Conservation (phyloP, 1,284 basidiomycete genomes). For the Cystobasidium sp. region DNA sequence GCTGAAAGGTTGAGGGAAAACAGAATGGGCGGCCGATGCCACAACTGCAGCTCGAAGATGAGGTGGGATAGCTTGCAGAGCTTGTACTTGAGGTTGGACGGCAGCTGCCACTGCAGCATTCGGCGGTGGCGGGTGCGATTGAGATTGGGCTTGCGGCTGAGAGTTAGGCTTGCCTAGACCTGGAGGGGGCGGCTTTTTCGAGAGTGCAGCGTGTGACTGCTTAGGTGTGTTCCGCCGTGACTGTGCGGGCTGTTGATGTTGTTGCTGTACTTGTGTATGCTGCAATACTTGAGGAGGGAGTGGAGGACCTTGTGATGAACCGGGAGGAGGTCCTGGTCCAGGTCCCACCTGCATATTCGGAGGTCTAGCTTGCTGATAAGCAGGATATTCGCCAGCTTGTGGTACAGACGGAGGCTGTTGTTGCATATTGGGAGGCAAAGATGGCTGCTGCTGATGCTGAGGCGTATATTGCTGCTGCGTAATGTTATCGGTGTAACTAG, state of each 20-base stretch:
- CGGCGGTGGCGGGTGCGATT: not conserved
- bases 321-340: not conserved
- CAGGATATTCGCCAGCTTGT: not conserved
- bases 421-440: slow-evolving; percentile 4
- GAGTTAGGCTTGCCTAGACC: not conserved
- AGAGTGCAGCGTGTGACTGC: not conserved
- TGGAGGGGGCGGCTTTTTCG: slow-evolving; percentile 1
- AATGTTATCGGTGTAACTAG: not conserved
- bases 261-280: slow-evolving; percentile 9
- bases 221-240: slow-evolving; percentile 5
- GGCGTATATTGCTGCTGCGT: not conserved
- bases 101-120: slow-evolving; percentile 19
- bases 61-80: slow-evolving; percentile 10
- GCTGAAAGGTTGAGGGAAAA: slow-evolving; percentile 33
- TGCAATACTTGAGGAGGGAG: not conserved
- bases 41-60: slow-evolving; percentile 5
- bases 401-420: slow-evolving; percentile 10
- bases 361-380: slow-evolving; percentile 6
- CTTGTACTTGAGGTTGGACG: slow-evolving; percentile 3
- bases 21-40: slow-evolving; percentile 4
- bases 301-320: not conserved
- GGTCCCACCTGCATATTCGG: not conserved
- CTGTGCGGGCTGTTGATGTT: slow-evolving; percentile 4
- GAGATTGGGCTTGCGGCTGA: not conserved
- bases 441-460: slow-evolving; percentile 5